phyloP scores from a whole-genome alignment of 306 rosid genomes.

The Sechiopsis laciniata region DNA sequence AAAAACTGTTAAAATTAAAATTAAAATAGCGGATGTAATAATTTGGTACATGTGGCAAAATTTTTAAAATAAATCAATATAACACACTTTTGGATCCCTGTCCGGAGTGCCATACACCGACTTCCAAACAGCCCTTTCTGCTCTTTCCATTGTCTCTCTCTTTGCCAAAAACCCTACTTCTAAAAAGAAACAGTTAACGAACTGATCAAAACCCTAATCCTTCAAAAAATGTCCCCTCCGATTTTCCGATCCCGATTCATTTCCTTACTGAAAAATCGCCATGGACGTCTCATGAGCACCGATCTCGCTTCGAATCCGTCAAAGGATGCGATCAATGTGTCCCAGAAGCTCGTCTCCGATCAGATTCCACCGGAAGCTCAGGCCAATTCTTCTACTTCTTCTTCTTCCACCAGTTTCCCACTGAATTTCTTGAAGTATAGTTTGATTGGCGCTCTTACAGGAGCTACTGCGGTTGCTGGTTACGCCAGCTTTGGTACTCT shows the following conservation, averaged over 20 bases:
- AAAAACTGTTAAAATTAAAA: too few relatives aligned
- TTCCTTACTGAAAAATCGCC: conserved; percentile 24
- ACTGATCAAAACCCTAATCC: conserved; percentile 15
- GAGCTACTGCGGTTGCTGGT: conserved; percentile 34
- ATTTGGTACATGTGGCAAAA: too few relatives aligned
- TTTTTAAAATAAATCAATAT: too few relatives aligned
- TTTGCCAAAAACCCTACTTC: conserved; percentile 12
- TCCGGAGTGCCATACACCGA: conserved; percentile 6
- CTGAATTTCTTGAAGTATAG: conserved; percentile 38
- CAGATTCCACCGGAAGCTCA: conserved; percentile 20
- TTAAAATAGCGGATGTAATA: too few relatives aligned
- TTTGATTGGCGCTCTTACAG: conserved; percentile 38
- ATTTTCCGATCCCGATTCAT: conserved; percentile 32
- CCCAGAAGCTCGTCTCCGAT: conserved; percentile 34
- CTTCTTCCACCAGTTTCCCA: conserved; percentile 23
- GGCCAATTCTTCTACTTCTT: conserved; percentile 10
- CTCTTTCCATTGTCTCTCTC: not conserved
- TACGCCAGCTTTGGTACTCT: conserved; percentile 41
- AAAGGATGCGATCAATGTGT: conserved; percentile 34
- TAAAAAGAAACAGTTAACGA: too few relatives aligned
- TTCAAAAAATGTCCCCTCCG: conserved; percentile 30
- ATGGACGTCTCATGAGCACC: conserved; percentile 43
- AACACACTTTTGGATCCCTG: not conserved
- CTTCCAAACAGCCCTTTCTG: conserved; percentile 26
- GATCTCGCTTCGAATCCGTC: conserved; percentile 34